phyloP scores from a whole-genome alignment of 768 basidiomycete species.

The Lactarius vividus region DNA sequence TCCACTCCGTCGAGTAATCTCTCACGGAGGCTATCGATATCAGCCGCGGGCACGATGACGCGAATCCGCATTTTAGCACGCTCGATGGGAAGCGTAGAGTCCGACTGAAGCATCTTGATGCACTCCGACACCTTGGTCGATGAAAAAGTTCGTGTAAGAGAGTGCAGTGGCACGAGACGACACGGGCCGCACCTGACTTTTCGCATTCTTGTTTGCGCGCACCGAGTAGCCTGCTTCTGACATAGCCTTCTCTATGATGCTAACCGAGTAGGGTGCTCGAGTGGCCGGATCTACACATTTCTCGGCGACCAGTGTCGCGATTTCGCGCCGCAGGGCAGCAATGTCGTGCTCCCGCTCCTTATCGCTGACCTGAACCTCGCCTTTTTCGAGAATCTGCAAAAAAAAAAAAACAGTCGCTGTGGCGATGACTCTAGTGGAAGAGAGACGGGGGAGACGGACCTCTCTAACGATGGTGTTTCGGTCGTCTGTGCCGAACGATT shows the following conservation, averaged over 20 bases:
- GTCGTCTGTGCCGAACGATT: slow-evolving; percentile 81
- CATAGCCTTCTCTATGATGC: slow-evolving; percentile 99
- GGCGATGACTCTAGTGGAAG: neutral
- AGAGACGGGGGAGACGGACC: slow-evolving; percentile 41
- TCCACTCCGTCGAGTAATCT: slow-evolving; percentile 72
- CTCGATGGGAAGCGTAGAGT: slow-evolving; percentile 88
- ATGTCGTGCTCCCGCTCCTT: slow-evolving; percentile 93
- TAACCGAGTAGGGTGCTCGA: slow-evolving; percentile 85
- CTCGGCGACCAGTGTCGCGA: slow-evolving; percentile 90
- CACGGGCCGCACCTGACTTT: slow-evolving; percentile 69
- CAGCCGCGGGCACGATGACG: slow-evolving; percentile 63
- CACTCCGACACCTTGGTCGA: slow-evolving; percentile 79
- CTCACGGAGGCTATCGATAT: slow-evolving; percentile 66
- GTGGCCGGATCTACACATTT: slow-evolving; percentile 94
- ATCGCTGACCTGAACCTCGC: slow-evolving; percentile 95
- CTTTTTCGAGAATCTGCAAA: slow-evolving; percentile 84
- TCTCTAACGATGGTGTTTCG: slow-evolving; percentile 74
- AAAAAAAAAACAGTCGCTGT: neutral
- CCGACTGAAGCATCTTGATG: slow-evolving; percentile 76
- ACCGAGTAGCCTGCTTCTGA: slow-evolving; percentile 91
- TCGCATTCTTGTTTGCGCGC: slow-evolving; percentile 84
- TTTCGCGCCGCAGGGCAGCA: slow-evolving; percentile 76
- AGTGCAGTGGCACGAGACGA: neutral
- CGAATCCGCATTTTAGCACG: slow-evolving; percentile 91
- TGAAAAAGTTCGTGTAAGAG: neutral